Base-by-base conservation (phyloP, 2,329 filamentous ascomycete genomes). In the Zasmidium angulare region DNA sequence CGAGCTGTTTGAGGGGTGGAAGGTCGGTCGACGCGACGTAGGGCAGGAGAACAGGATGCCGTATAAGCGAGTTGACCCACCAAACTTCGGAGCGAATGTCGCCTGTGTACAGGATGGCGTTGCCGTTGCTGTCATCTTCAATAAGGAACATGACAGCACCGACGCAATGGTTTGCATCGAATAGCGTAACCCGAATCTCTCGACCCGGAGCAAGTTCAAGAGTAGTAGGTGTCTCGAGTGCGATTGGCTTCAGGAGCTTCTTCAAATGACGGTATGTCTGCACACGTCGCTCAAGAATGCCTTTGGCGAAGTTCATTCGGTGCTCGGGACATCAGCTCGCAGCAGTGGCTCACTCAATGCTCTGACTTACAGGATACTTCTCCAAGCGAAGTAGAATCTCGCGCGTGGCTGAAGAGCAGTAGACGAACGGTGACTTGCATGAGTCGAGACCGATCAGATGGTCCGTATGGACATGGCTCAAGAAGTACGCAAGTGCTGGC, bases 101-200 rank as follows among this genome's bases (percentile, higher is more conserved):
- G 3, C 93, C 93, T 0, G 93, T 96, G 69, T 97, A 98, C 0
- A 97, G 77, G 1, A 96, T 82, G 0, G 91, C 87, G 61, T 86
- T 90, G 0, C 81, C 87, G 61, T 86, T 90, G 0, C 81, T 82
- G 55, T 84, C 75, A 1, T 86, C 86, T 75, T 97, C 90, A 24
- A 97, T 89, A 19, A 97, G 79, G 70, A 97, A 97, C 91, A 96
- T 96, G 19, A 95, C 91, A 19, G 91, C 87, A 0, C 93, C 93
- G 0, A 89, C 84, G 68, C 93, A 98, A 71, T 97, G 93, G 68
- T 98, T 97, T 1, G 93, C 92, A 77, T 96, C 89, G 53, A 97
- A 84, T 0, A 97, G 79, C 0, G 92, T 97, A 19, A 96, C 90
- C 50, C 87, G 86, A 22, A 97, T 86, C n/a, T 76, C 78, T 50